Conservation (phyloP, 345 rosid genomes). For the Rubroshorea leprosula region DNA sequence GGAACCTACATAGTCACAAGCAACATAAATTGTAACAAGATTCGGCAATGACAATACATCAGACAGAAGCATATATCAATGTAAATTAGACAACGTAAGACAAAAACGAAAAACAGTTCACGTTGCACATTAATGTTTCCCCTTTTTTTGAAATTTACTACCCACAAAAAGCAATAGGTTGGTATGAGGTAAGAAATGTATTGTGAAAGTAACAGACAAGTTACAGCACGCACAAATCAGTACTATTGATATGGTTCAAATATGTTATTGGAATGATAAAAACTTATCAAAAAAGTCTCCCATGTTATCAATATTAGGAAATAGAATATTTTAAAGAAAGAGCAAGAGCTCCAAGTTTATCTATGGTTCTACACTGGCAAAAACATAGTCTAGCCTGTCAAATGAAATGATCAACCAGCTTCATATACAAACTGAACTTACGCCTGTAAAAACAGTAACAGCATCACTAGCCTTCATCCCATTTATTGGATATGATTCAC, state of each 20-base stretch:
- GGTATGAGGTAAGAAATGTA: too few species aligned
- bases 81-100: not conserved
- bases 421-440: slow-evolving; percentile 33
- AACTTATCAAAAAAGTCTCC: too few species aligned
- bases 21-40: slow-evolving; percentile 2
- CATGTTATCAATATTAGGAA: too few species aligned
- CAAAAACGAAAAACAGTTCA: not conserved
- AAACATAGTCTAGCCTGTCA: too few species aligned
- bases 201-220: too few species aligned
- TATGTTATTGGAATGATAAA: too few species aligned
- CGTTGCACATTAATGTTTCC: not conserved
- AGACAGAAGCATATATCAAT: slow-evolving; percentile 3
- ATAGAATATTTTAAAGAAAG: too few species aligned
- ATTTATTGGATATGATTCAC: slow-evolving; percentile 64
- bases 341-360: not conserved
- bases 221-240: too few species aligned
- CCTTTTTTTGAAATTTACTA: not conserved
- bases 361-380: slow-evolving; percentile 1
- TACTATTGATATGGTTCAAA: too few species aligned
- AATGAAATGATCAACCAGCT: slow-evolving; percentile 7
- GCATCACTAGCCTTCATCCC: slow-evolving; percentile 49
- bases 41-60: not conserved
- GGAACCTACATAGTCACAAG: slow-evolving; percentile 58
- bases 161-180: too few species aligned
- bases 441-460: slow-evolving; percentile 88